phyloP scores from a whole-genome alignment of 176 grass and related monocot genomes.

The Lolium rigidum region DNA sequence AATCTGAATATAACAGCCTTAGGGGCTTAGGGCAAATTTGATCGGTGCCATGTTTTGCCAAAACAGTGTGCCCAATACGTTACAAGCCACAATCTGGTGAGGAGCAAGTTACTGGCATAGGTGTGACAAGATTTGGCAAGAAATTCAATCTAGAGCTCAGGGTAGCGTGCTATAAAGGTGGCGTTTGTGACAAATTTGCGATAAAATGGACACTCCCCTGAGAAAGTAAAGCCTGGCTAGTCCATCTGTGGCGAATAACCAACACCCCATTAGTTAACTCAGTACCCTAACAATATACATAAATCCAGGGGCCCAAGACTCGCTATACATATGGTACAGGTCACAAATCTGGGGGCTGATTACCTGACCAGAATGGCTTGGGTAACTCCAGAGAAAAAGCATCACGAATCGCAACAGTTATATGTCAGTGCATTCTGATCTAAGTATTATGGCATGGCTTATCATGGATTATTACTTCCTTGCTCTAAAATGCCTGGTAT shows the following conservation, averaged over 20 bases:
- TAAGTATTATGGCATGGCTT: neutral
- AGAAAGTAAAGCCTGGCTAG: neutral
- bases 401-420: neutral
- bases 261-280: conserved; percentile 10
- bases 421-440: neutral
- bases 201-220: neutral
- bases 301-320: neutral
- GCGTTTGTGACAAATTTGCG: neutral
- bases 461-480: neutral
- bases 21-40: neutral
- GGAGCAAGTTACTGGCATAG: neutral
- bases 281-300: neutral
- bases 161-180: neutral
- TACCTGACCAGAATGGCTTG: conserved; percentile 3
- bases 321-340: neutral
- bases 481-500: neutral
- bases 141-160: neutral
- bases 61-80: neutral
- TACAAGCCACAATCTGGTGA: neutral
- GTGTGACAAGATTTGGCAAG: neutral
- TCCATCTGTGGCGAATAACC: neutral
- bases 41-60: neutral
- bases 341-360: neutral
- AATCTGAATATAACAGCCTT: neutral
- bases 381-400: neutral